These are phyloP conservation scores for Beauveria varroae DNA, from an alignment of 2,329 filamentous ascomycete species.

Conservation along the genomic window DNA sequence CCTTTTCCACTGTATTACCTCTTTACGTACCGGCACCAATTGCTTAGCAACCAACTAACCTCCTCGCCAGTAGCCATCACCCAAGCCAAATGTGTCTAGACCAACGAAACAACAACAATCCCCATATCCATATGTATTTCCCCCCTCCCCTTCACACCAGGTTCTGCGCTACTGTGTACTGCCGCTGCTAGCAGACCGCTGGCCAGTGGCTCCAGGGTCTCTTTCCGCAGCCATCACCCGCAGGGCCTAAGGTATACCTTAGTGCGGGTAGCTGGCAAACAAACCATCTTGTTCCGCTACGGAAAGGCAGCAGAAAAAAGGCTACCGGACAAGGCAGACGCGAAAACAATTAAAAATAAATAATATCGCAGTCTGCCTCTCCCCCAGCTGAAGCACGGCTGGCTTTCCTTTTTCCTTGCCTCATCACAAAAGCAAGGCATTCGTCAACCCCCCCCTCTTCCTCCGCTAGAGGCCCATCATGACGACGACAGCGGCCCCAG, in stretches of 20 bases:
- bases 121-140: not conserved
- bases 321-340: not conserved
- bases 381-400: not conserved
- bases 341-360: not conserved
- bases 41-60: not conserved
- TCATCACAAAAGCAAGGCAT: not conserved
- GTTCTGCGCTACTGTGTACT: not conserved
- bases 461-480: slow-evolving; percentile 22
- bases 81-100: not conserved
- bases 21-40: not conserved
- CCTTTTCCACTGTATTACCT: not conserved
- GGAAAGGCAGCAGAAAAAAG: not conserved
- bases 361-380: not conserved
- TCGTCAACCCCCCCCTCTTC: not conserved
- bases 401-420: not conserved
- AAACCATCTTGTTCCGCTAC: not conserved
- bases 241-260: not conserved
- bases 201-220: not conserved
- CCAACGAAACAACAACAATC: not conserved
- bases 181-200: not conserved
- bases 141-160: not conserved
- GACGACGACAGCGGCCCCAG: slow-evolving; percentile 15
- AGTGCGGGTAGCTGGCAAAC: slow-evolving; percentile 3
- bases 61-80: not conserved
- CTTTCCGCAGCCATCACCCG: not conserved